These are phyloP conservation scores for Xylariales sp. DNA, from an alignment of 2,329 filamentous ascomycete genomes.

Conservation along the genomic window DNA sequence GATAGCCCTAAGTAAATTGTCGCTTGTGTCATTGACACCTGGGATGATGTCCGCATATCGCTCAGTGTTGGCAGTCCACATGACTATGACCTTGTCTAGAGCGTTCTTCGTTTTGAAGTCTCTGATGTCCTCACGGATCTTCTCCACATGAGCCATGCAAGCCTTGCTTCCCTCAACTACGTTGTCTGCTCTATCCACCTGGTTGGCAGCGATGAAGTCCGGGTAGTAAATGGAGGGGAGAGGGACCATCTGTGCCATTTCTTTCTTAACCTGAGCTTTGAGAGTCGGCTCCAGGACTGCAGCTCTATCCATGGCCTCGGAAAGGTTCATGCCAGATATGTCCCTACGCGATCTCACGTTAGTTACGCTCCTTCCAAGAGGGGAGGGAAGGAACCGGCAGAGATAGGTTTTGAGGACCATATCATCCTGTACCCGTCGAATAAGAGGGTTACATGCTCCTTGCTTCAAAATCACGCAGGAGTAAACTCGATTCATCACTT, in stretches of 20 bases:
- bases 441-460: too few relatives aligned
- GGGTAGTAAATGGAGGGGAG: conserved; percentile 97
- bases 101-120: conserved; percentile 83
- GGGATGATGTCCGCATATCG: conserved; percentile 84
- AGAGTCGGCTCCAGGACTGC: conserved; percentile 92
- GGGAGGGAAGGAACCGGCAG: too few relatives aligned
- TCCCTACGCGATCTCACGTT: conserved; percentile 59
- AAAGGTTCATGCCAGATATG: conserved; percentile 85
- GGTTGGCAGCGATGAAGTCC: conserved; percentile 98
- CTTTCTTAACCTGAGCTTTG: conserved; percentile 85
- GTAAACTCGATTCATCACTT: too few relatives aligned
- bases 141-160: conserved; percentile 81
- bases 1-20: conserved; percentile 86
- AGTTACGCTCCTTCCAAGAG: too few relatives aligned
- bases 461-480: too few relatives aligned
- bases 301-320: conserved; percentile 91
- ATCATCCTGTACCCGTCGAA: too few relatives aligned
- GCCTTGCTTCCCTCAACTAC: conserved; percentile 79
- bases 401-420: too few relatives aligned
- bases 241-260: conserved; percentile 84
- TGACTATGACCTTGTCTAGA: conserved; percentile 93
- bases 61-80: conserved; percentile 99
- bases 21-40: conserved; percentile 93
- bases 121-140: conserved; percentile 87
- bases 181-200: conserved; percentile 94